Conservation (phyloP, 2,329 filamentous ascomycete genomes). For the Fusarium pseudonygamai region DNA sequence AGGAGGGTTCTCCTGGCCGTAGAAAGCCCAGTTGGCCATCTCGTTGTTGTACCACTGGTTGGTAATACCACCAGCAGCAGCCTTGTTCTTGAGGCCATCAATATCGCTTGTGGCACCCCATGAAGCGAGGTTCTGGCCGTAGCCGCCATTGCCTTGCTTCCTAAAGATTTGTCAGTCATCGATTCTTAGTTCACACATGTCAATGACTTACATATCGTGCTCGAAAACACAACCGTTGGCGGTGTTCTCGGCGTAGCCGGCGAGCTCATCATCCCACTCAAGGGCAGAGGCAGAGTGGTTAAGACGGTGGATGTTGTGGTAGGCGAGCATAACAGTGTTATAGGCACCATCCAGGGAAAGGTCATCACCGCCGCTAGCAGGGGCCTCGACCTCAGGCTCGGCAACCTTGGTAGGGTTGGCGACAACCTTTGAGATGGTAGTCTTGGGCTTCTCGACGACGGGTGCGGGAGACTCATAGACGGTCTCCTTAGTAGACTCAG, state of each 20-base stretch:
- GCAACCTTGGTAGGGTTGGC: conserved; percentile 19
- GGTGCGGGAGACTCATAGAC: conserved; percentile 16
- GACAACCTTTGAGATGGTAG: conserved; percentile 15
- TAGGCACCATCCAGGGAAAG: conserved; percentile 43
- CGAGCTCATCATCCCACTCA: conserved; percentile 72
- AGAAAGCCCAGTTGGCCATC: conserved; percentile 66
- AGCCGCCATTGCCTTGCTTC: conserved; percentile 67
- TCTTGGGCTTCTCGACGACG: conserved; percentile 20
- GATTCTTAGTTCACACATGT: background rate
- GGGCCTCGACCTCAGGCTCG: conserved; percentile 11
- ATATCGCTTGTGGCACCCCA: conserved; percentile 56
- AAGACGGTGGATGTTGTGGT: conserved; percentile 87
- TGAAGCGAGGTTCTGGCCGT: conserved; percentile 93
- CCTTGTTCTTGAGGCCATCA: conserved; percentile 54
- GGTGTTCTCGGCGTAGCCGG: conserved; percentile 68
- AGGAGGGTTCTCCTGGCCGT: conserved; percentile 66
- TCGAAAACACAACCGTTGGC: conserved; percentile 75
- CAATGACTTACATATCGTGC: conserved; percentile 75
- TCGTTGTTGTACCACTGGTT: conserved; percentile 92
- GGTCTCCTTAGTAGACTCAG: conserved; percentile 1
- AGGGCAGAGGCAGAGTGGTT: conserved; percentile 79
- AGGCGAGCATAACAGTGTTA: conserved; percentile 61
- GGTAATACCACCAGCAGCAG: conserved; percentile 75
- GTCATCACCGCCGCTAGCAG: conserved; percentile 7
- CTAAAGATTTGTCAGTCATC: conserved; percentile 54